These are phyloP conservation scores for Pseudoneurospora amorphoporcata DNA, from an alignment of 495 filamentous ascomycete genomes.

Conservation along the genomic window DNA sequence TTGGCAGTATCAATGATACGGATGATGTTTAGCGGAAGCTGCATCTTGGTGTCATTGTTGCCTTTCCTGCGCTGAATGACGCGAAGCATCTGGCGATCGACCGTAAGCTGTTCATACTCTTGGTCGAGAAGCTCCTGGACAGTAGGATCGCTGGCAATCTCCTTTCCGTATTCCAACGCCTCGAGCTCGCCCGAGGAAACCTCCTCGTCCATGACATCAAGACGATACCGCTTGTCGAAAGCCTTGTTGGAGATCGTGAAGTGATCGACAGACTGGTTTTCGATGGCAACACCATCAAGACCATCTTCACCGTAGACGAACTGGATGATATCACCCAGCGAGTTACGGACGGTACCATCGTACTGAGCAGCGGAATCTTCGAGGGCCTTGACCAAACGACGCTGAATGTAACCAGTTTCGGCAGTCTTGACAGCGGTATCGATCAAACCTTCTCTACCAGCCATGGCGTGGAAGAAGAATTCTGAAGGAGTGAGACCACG, in stretches of 20 bases:
- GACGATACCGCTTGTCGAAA: slow-evolving; percentile 69
- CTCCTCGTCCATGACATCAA: slow-evolving; percentile 77
- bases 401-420: slow-evolving; percentile 98
- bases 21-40: slow-evolving; percentile 82
- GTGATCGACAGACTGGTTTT: slow-evolving; percentile 81
- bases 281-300: slow-evolving; percentile 80
- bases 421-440: slow-evolving; percentile 99
- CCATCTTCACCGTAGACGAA: slow-evolving; percentile 98
- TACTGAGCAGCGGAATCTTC: slow-evolving; percentile 98
- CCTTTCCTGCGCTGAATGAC: slow-evolving; percentile 34
- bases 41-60: slow-evolving; percentile 70
- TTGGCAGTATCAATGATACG: slow-evolving; percentile 85
- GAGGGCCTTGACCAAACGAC: slow-evolving; percentile 92
- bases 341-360: slow-evolving; percentile 95
- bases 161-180: slow-evolving; percentile 73
- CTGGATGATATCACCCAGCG: slow-evolving; percentile 91
- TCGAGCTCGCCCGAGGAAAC: slow-evolving; percentile 51
- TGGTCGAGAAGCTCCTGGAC: slow-evolving; percentile 78
- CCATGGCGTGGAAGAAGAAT: slow-evolving; percentile 99
- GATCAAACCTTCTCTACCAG: slow-evolving; percentile 98
- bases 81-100: slow-evolving; percentile 68
- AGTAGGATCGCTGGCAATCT: slow-evolving; percentile 74
- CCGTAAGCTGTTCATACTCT: slow-evolving; percentile 70
- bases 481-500: slow-evolving; percentile 91
- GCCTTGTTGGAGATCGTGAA: slow-evolving; percentile 61